phyloP scores from a whole-genome alignment of 2,329 filamentous ascomycete species.

The Trichoderma sp. region DNA sequence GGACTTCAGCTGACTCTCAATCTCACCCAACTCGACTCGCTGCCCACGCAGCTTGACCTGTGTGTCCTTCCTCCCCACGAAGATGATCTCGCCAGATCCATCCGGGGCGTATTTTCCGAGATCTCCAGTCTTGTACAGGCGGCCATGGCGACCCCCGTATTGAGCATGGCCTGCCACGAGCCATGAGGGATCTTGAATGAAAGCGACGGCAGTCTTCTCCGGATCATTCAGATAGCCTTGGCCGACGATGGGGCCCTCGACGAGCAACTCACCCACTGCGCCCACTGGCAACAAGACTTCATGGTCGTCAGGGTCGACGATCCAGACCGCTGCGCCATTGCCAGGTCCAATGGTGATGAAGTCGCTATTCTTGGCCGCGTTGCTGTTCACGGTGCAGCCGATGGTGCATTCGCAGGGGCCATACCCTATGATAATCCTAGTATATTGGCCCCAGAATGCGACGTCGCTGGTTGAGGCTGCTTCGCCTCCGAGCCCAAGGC shows the following conservation, averaged over 20 bases:
- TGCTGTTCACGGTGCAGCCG: constrained; percentile 22
- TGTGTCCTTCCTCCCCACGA: constrained; percentile 31
- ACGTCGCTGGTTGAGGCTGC: constrained; percentile 4
- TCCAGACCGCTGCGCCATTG: constrained; percentile 33
- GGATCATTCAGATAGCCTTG: constrained; percentile 52
- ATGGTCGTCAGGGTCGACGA: constrained; percentile 34
- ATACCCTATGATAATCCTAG: constrained; percentile 44
- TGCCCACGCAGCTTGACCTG: constrained; percentile 34
- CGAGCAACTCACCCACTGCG: constrained; percentile 39
- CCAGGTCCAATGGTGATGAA: constrained; percentile 30
- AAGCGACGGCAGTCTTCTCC: constrained; percentile 38
- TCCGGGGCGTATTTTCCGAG: constrained; percentile 30
- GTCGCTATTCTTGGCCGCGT: not conserved
- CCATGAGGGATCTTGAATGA: constrained; percentile 36
- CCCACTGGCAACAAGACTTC: constrained; percentile 32
- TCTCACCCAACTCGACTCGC: constrained; percentile 33
- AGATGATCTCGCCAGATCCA: constrained; percentile 26
- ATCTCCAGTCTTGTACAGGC: constrained; percentile 32
- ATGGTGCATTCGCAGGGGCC: constrained; percentile 42
- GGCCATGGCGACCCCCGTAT: constrained; percentile 26
- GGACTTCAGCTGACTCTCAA: constrained; percentile 30
- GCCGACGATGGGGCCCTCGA: constrained; percentile 52
- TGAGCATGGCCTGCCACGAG: constrained; percentile 12
- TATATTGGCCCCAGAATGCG: not conserved
- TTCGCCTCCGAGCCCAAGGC: constrained; percentile 12